Base-by-base conservation (phyloP, 2,329 filamentous ascomycete species). In the Elsinoe ampelina region DNA sequence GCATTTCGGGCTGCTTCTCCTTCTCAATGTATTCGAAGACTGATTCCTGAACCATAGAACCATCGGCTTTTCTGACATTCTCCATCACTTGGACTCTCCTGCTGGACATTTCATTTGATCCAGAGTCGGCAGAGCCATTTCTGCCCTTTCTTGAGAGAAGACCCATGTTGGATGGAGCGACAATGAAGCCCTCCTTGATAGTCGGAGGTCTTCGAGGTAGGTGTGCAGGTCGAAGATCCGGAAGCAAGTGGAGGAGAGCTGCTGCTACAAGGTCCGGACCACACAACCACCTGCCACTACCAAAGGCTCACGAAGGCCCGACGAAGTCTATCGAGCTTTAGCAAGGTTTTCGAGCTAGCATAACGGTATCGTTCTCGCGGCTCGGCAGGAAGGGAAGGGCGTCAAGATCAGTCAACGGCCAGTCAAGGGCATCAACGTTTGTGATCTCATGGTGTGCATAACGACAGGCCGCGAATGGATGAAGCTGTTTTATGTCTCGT, bases 101-200 rank as follows among this genome's bases (percentile, higher is more conserved):
- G 6, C 34, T 34, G 15, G 48, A 52, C 17, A 39, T 52, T 26
- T 52, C 48, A 15, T 52, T 52, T 11, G 48, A 52, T 15, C 34
- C 48, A 38, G 48, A 52, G 22, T 52, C 48, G 48, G 48, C 48
- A 5, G 48, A 52, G 32, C 48, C 48, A 52, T 52, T 52, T 5
- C 48, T 34, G 15, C 48, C 48, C 20, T 52, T 52, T 35, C 48
- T 34, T 26, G 48, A 52, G 7, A 52, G 34, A 19, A 52, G 48
- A 38, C 48, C 48, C 48, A 52, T 52, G 7, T 19, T 39, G 35
- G 32, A 34, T n/a, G 17, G 35, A 52, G 35, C 39, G 48, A 52
- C 48, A 52, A 35, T 20, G 12, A 52, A 36, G 48, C 32, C 26
- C 48, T 52, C 48, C 34, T 11, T 12, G 19, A 39, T 15, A 20